Conservation (phyloP, 768 basidiomycete species). For the Mrakia blollopis region DNA sequence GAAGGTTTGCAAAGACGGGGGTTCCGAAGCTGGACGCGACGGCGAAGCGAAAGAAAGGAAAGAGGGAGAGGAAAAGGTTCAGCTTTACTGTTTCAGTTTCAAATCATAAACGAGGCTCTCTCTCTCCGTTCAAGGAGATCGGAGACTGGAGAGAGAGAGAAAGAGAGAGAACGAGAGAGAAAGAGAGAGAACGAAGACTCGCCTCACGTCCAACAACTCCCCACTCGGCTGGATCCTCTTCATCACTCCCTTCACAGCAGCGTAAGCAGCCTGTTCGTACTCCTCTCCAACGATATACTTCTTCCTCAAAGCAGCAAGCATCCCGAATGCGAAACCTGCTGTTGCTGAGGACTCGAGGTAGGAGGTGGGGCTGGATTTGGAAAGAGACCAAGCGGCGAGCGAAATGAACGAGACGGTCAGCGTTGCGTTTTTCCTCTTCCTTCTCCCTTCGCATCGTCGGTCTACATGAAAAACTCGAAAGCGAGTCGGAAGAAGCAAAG, state of each 20-base stretch:
- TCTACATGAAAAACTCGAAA: neutral
- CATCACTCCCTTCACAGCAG: constrained; percentile 47
- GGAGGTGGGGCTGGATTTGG: neutral
- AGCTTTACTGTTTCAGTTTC: neutral
- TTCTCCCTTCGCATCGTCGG: neutral
- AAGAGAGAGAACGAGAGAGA: neutral
- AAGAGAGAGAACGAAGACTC: neutral
- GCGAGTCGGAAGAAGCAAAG: neutral
- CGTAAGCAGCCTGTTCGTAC: constrained; percentile 47
- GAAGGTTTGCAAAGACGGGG: constrained; percentile 51
- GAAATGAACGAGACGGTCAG: neutral
- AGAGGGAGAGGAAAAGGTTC: neutral
- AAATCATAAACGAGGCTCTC: no score
- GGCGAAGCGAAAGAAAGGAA: no score
- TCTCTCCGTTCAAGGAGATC: no score
- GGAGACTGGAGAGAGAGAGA: neutral
- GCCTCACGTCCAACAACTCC: constrained; percentile 16
- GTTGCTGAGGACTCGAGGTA: constrained; percentile 46
- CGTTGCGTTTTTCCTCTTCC: neutral
- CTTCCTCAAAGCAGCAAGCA: constrained; percentile 49
- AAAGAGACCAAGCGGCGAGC: neutral
- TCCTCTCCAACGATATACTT: constrained; percentile 47
- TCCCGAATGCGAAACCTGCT: constrained; percentile 53
- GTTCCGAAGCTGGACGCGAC: constrained; percentile 54
- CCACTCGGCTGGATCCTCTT: constrained; percentile 29